phyloP scores from a whole-genome alignment of 2,329 filamentous ascomycete species.

The Nemania diffusa region DNA sequence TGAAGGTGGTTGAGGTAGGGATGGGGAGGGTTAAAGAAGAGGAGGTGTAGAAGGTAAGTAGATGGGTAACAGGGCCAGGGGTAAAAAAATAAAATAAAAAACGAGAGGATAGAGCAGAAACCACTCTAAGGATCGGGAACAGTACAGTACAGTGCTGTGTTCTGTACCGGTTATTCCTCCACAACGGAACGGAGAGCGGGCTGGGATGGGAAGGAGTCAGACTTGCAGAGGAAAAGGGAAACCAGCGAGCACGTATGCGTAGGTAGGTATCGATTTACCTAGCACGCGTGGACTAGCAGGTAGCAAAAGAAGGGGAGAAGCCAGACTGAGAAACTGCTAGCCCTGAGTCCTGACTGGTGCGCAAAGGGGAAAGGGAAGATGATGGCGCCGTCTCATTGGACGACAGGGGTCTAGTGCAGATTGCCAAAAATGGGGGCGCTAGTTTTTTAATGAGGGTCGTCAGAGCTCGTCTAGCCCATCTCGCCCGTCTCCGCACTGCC shows the following conservation, averaged over 20 bases:
- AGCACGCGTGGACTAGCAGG: neutral
- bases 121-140: constrained; percentile 39
- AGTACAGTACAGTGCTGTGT: too few species aligned
- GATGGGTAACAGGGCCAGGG: constrained; percentile 41
- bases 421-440: constrained; percentile 52
- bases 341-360: constrained; percentile 40
- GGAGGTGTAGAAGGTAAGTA: constrained; percentile 35
- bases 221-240: constrained; percentile 18
- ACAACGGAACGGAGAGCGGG: constrained; percentile 35
- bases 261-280: neutral
- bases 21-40: constrained; percentile 46
- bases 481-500: constrained; percentile 13
- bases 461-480: constrained; percentile 22
- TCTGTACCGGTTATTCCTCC: constrained; percentile 32
- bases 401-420: constrained; percentile 48
- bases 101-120: constrained; percentile 39
- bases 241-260: constrained; percentile 14
- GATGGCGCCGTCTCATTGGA: constrained; percentile 44
- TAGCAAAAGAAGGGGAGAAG: constrained; percentile 43
- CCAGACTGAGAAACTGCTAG: constrained; percentile 35
- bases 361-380: constrained; percentile 38
- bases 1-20: constrained; percentile 42
- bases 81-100: constrained; percentile 18
- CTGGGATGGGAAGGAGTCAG: constrained; percentile 21
- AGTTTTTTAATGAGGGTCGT: constrained; percentile 55